Evolutionary conservation across 306 rosid species (phyloP), one percentile per base, ranked within the genome.

Genomic region (Acacia acuminata): DNA sequence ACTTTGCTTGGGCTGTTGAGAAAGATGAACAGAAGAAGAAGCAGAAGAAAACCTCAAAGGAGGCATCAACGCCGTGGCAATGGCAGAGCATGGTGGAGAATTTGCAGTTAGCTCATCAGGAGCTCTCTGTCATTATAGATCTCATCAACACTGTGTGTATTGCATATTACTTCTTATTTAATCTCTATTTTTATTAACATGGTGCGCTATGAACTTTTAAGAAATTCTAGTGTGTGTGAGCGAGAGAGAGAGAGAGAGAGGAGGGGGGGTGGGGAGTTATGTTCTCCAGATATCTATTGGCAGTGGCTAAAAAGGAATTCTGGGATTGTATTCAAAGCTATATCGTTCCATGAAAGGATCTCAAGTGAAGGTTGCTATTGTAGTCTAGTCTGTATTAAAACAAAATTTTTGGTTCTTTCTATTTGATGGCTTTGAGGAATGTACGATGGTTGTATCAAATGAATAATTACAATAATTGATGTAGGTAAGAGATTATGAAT

Each of bases 51-150:
- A 86, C 86, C 81, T 88, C 92, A 22, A 93, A 91, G 84, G 99
- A 95, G 88, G 77, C 88, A 58, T 80, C 94, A 36, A 87, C 94
- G 19, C 96, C 92, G 12, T 92, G 96, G 98, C 96, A 89, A 66
- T 93, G 98, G 91, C 99, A 92, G 88, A 83, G 85, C 85, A 92
- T 91, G 98, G 89, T 93, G 84, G 98, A 96, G 81, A 96, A 92
- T 83, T 85, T 93, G 87, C 92, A 88, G 85, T 83, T 86, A 71
- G 98, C 98, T 84, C 97, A 90, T 79, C 98, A 93, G 87, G 98
- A 93, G 84, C 97, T 96, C 60, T 87, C 97, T 66, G 91, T 96
- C 82, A 87, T 96, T 66, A 83, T 92, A 51, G 97, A 96, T 79
- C 94, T 93, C 88, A 96, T 96, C 86, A 88, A 93, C 79, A 96